Conservation (phyloP, 495 filamentous ascomycete species). For the Clohesyomyces aquaticus region DNA sequence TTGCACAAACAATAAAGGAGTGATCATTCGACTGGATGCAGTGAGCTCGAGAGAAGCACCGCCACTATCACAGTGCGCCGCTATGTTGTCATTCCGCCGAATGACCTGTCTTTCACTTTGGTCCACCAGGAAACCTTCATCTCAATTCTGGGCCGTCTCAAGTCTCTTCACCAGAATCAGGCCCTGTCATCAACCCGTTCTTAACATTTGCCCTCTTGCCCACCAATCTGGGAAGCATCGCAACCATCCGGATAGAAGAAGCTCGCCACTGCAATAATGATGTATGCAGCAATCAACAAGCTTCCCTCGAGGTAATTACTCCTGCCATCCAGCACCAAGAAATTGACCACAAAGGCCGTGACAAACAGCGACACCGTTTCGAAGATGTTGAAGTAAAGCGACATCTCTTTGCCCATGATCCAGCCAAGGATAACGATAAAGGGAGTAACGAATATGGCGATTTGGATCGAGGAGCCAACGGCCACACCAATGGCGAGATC, state of each 20-base stretch:
- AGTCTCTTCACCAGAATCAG: no score
- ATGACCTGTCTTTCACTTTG: no score
- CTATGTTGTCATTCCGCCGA: no score
- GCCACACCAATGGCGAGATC: constrained; percentile 90
- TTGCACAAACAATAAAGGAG: no score
- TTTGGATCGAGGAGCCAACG: constrained; percentile 85
- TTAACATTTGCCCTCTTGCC: constrained; percentile 20
- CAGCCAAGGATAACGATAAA: constrained; percentile 88
- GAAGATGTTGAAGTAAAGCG: constrained; percentile 87
- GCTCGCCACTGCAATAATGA: constrained; percentile 64
- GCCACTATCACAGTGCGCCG: no score
- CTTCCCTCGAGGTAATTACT: constrained; percentile 90
- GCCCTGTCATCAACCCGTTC: not conserved
- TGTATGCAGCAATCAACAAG: constrained; percentile 78
- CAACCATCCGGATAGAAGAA: constrained; percentile 39
- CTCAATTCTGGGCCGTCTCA: no score
- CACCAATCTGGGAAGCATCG: constrained; percentile 34
- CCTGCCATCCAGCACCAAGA: constrained; percentile 82
- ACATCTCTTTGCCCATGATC: constrained; percentile 81
- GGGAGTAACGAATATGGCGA: constrained; percentile 87
- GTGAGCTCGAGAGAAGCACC: no score
- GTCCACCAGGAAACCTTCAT: no score
- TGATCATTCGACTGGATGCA: no score
- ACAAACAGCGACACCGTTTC: constrained; percentile 88
- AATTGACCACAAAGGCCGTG: constrained; percentile 87